phyloP scores from a whole-genome alignment of 176 grass and related monocot species.

The Aegilops sharonensis region DNA sequence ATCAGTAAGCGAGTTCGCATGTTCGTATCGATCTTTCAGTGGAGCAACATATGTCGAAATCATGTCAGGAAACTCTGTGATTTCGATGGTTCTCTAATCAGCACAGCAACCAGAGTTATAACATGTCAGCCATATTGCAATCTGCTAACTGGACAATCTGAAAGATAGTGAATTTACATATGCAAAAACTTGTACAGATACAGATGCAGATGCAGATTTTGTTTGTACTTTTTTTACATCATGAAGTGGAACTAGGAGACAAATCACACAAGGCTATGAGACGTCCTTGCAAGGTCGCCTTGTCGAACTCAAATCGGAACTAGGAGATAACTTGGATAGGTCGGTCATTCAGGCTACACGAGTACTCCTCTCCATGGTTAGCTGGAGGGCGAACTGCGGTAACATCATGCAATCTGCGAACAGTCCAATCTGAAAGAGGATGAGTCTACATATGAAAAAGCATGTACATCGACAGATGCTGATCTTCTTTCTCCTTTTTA shows the following conservation, averaged over 20 bases:
- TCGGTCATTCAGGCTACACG: constrained; percentile 2
- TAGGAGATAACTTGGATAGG: constrained; percentile 13
- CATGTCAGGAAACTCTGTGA: neutral
- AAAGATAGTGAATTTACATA: constrained; percentile 25
- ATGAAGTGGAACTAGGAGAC: neutral
- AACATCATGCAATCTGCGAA: neutral
- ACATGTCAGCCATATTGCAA: neutral
- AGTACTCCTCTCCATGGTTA: constrained; percentile 20
- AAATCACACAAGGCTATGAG: neutral
- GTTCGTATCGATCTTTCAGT: neutral
- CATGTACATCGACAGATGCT: neutral
- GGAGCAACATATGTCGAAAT: neutral
- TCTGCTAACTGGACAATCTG: neutral
- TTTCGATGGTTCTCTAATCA: neutral
- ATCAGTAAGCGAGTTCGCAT: neutral
- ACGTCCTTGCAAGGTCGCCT: neutral
- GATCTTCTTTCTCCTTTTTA: neutral
- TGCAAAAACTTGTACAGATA: neutral
- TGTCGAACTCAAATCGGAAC: neutral
- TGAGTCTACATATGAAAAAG: constrained; percentile 22
- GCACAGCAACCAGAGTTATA: neutral
- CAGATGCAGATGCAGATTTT: neutral
- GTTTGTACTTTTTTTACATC: neutral
- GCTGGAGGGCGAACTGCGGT: constrained; percentile 25
- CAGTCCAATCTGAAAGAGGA: neutral